Evolutionary conservation across 768 basidiomycete genomes (phyloP).

Genomic region (Russula abietina): DNA sequence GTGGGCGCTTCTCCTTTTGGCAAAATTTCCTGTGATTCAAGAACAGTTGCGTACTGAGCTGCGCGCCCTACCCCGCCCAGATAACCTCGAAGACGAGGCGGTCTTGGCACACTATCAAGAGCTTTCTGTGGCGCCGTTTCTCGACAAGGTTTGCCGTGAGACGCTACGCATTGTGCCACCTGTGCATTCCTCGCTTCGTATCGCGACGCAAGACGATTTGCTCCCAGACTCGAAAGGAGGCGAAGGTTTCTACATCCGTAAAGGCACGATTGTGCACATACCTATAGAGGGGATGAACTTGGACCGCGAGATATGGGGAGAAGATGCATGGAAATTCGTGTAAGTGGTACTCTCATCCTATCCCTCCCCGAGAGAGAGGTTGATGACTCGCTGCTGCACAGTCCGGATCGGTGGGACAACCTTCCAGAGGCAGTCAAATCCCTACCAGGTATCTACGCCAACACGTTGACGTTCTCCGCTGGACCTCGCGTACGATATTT

Average conservation of each 20-base stretch:
- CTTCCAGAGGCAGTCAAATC: slow-evolving; percentile 61
- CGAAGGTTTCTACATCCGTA: slow-evolving; percentile 45
- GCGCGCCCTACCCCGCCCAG: slow-evolving; percentile 35
- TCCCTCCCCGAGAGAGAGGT: background rate
- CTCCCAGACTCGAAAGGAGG: slow-evolving; percentile 61
- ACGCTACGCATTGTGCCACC: slow-evolving; percentile 74
- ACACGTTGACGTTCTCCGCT: slow-evolving; percentile 70
- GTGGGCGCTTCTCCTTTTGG: slow-evolving; percentile 76
- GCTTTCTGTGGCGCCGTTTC: slow-evolving; percentile 54
- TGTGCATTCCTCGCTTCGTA: slow-evolving; percentile 73
- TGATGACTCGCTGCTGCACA: slow-evolving; percentile 28
- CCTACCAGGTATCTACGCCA: slow-evolving; percentile 67
- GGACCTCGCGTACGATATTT: slow-evolving; percentile 62
- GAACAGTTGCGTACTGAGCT: slow-evolving; percentile 67
- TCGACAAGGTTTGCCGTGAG: slow-evolving; percentile 74
- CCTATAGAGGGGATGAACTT: slow-evolving; percentile 77
- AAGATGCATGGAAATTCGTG: slow-evolving; percentile 78
- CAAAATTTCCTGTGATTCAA: slow-evolving; percentile 62
- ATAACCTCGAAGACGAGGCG: slow-evolving; percentile 48
- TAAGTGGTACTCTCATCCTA: slow-evolving; percentile 29
- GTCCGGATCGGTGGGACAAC: slow-evolving; percentile 77
- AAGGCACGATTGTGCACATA: slow-evolving; percentile 71
- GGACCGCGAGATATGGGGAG: slow-evolving; percentile 73
- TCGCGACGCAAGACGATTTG: slow-evolving; percentile 71
- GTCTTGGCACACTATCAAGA: slow-evolving; percentile 47